phyloP scores from a whole-genome alignment of 2,329 filamentous ascomycete genomes.

The Cladosporium sphaerospermum region DNA sequence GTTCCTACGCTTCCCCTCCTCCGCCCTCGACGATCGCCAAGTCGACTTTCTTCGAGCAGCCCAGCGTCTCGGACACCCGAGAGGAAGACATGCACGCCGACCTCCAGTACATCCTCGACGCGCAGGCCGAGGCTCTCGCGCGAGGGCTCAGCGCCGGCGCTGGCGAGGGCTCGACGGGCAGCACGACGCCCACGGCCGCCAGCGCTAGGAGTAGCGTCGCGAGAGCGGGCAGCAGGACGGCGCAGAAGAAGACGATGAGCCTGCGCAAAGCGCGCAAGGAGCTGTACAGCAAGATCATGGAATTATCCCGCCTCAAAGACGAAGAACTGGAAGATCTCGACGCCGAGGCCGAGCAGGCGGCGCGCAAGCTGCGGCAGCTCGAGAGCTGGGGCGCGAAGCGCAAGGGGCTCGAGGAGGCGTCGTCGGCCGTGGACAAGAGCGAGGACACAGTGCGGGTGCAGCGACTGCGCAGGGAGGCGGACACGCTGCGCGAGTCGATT shows the following conservation, averaged over 20 bases:
- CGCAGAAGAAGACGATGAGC: constrained; percentile 41
- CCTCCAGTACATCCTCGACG: constrained; percentile 54
- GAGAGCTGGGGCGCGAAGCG: constrained; percentile 55
- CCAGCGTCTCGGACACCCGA: constrained; percentile 34
- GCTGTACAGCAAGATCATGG: constrained; percentile 57
- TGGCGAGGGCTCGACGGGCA: constrained; percentile 44
- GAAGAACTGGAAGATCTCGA: constrained; percentile 61
- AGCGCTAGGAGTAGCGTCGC: constrained; percentile 27
- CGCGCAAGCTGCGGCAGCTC: constrained; percentile 53
- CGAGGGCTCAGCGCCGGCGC: constrained; percentile 38
- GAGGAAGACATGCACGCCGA: constrained; percentile 51
- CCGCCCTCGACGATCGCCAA: constrained; percentile 18
- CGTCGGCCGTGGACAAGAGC: constrained; percentile 49
- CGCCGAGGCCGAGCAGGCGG: constrained; percentile 51
- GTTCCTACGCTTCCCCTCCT: constrained; percentile 18
- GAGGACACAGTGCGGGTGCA: constrained; percentile 53
- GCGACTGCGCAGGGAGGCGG: constrained; percentile 45
- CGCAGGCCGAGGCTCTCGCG: constrained; percentile 53
- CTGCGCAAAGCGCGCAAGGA: constrained; percentile 59
- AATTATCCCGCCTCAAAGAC: constrained; percentile 58
- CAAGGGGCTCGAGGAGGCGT: constrained; percentile 48
- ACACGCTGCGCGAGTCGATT: constrained; percentile 57
- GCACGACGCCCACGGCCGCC: constrained; percentile 42
- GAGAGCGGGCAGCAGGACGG: constrained; percentile 45
- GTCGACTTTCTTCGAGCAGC: constrained; percentile 40